Conservation (phyloP, 2,329 filamentous ascomycete genomes). For the Pyrenophora tritici-repentis region DNA sequence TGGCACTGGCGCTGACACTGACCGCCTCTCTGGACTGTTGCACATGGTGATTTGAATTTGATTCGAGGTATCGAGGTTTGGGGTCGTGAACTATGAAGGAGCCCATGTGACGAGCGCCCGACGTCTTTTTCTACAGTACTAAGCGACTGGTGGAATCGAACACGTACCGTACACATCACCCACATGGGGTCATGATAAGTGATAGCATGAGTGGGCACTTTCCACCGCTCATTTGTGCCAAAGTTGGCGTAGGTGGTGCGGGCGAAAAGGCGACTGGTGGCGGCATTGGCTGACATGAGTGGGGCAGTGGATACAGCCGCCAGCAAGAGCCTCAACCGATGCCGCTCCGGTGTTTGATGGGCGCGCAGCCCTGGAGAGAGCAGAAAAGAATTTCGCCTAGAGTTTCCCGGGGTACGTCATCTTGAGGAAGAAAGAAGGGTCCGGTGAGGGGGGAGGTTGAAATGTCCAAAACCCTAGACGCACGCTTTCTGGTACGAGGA, state of each 20-base stretch:
- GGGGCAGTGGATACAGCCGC: slow-evolving; percentile 27
- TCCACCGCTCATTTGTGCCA: slow-evolving; percentile 23
- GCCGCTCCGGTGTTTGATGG: slow-evolving; percentile 7
- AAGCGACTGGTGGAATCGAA: slow-evolving; percentile 9
- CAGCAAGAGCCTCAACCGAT: slow-evolving; percentile 31
- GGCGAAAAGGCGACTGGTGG: slow-evolving; percentile 21
- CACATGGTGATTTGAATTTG: too few species aligned
- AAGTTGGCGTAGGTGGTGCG: slow-evolving; percentile 11
- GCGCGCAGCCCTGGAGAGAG: neutral
- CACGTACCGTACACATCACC: slow-evolving; percentile 2
- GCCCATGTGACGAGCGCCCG: neutral
- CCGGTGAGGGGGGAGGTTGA: slow-evolving; percentile 8
- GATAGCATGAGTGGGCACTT: slow-evolving; percentile 18
- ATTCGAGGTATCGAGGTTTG: too few species aligned
- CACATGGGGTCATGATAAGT: neutral
- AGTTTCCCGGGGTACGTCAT: slow-evolving; percentile 34
- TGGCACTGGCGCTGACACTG: slow-evolving; percentile 1
- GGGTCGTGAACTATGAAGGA: neutral
- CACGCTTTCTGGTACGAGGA: neutral
- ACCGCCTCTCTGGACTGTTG: slow-evolving; percentile 6
- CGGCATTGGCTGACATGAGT: slow-evolving; percentile 26
- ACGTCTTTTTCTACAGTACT: neutral
- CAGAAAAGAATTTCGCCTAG: slow-evolving; percentile 36
- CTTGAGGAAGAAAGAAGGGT: slow-evolving; percentile 17
- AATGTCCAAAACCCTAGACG: slow-evolving; percentile 2